Evolutionary conservation across 2,329 filamentous ascomycete species (phyloP), one percentile per base, ranked within the genome.

Genomic region (Plectosphaerella sp.): DNA sequence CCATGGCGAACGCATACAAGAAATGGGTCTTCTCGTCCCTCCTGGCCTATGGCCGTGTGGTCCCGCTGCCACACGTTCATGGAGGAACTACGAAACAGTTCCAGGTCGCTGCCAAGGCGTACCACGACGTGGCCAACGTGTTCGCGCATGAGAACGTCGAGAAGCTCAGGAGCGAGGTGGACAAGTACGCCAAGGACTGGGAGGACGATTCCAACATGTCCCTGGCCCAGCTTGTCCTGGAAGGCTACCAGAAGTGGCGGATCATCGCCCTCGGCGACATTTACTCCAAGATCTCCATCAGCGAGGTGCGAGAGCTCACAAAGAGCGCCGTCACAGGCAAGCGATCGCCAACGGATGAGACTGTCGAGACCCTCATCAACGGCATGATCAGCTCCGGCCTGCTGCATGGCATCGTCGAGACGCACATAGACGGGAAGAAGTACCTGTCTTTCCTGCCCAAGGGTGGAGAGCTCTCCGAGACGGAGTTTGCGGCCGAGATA

Each of bases 1-100:
- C 95, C 48, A 94, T 94, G 87, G 76, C 88, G 4, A 91, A 96
- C 58, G 89, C 90, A 6, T 93, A 96, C 75, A 95, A 93, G 72
- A 95, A 93, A 69, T 97, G 91, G 88, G 66, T 95, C 9, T 72
- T 99, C 15, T 79, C 91, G 10, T 83, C 84, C 50, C 76, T 97
- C 51, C 73, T 99, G 16, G 76, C 82, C 7, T 73, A 84, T 50
- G 92, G 91, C 58, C 81, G 76, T 61, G 73, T 75, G 5, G 71
- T 73, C 2, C 59, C 68, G 1, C 64, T 83, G 10, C 88, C 89
- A 1, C 79, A 81, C 46, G 79, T 81, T 8, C 76, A 78, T 48
- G 54, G 67, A 2, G 67, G 71, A 18, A 78, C 83, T 1, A 72
- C 79, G 55, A 86, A 82, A 61, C 65, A 72, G 5, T 85, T 85